These are phyloP conservation scores for Trichaptum fuscoviolaceum DNA, from an alignment of 768 basidiomycete species.

Conservation along the genomic window DNA sequence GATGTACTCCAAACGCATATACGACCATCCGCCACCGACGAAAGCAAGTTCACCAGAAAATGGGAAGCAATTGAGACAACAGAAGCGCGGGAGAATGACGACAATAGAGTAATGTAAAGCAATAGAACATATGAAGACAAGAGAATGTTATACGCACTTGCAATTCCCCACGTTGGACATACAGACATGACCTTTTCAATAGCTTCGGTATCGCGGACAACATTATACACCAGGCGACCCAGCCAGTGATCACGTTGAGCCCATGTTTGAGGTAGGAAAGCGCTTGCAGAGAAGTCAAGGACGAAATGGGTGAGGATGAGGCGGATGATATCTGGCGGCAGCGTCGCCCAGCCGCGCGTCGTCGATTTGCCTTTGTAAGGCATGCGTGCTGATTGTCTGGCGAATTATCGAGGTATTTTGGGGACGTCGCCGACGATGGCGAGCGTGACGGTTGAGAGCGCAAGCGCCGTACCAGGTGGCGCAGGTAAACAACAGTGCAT, in stretches of 20 bases:
- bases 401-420: not conserved
- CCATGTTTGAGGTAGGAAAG: constrained; percentile 45
- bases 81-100: constrained; percentile 9
- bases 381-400: not conserved
- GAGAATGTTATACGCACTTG: constrained; percentile 41
- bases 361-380: constrained; percentile 53
- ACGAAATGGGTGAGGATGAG: constrained; percentile 57
- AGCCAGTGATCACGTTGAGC: constrained; percentile 52
- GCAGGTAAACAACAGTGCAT: not conserved
- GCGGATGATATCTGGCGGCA: constrained; percentile 57
- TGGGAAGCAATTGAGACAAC: not conserved
- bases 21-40: not conserved
- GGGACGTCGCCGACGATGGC: not conserved
- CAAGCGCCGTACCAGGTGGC: not conserved
- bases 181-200: constrained; percentile 60
- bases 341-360: constrained; percentile 54
- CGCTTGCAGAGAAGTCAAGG: constrained; percentile 36
- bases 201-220: constrained; percentile 56
- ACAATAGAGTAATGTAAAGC: constrained; percentile 14
- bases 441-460: not conserved
- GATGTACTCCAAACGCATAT: not conserved
- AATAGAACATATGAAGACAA: constrained; percentile 11
- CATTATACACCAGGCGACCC: constrained; percentile 53
- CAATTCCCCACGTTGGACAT: constrained; percentile 53
- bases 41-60: not conserved